phyloP scores from a whole-genome alignment of 148 eudicot genomes.

The Fagopyrum homotropicum region DNA sequence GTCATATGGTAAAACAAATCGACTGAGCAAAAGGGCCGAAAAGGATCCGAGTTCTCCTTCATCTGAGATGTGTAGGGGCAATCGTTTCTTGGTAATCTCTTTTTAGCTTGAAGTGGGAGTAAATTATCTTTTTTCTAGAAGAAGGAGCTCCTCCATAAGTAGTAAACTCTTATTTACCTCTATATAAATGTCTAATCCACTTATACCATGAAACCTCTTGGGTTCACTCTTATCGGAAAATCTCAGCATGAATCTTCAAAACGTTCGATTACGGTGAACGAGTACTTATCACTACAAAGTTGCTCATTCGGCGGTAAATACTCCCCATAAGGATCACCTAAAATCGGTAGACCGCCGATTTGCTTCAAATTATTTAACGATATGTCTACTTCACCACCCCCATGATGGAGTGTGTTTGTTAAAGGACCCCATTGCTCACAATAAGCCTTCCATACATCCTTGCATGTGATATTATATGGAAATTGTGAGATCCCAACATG shows the following conservation, averaged over 20 bases:
- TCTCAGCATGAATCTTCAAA: no score
- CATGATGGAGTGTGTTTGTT: background rate
- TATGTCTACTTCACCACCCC: background rate
- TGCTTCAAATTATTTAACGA: background rate
- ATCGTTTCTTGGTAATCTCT: no score
- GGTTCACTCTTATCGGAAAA: no score
- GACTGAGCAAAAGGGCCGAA: background rate
- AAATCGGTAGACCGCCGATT: background rate
- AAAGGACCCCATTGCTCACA: background rate
- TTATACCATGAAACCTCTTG: no score
- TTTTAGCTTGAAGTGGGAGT: no score
- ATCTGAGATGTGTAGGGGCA: background rate
- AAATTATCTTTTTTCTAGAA: no score
- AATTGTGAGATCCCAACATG: background rate
- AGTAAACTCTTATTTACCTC: no score
- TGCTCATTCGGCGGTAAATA: background rate
- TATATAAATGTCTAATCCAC: no score
- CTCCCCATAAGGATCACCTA: background rate
- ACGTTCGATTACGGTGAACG: no score
- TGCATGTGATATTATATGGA: background rate
- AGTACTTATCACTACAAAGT: background rate
- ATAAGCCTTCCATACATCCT: background rate
- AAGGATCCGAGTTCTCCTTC: background rate
- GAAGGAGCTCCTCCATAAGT: no score
- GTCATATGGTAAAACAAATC: background rate